Conservation (phyloP, 257 asterid species). For the Ocimum tenuiflorum region DNA sequence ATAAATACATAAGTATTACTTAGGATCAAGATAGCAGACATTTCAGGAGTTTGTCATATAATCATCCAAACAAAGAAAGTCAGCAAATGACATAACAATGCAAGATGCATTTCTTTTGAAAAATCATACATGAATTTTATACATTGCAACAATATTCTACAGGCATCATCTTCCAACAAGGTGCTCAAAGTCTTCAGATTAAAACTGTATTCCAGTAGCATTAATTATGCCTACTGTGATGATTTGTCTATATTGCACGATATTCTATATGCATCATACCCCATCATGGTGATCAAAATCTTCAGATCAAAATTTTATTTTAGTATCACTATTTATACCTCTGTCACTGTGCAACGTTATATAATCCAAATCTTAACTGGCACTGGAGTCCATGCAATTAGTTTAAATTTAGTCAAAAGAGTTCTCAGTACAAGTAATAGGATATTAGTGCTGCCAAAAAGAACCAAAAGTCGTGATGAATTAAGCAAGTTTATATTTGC, state of each 20-base stretch:
- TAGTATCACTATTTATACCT: background rate
- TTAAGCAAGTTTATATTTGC: background rate
- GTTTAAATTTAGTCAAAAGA: background rate
- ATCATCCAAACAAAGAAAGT: background rate
- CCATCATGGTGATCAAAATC: background rate
- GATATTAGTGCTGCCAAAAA: background rate
- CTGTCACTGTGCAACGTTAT: background rate
- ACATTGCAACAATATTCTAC: background rate
- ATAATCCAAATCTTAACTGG: background rate
- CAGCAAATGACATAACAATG: background rate
- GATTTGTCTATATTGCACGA: background rate
- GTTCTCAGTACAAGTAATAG: background rate
- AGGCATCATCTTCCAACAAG: background rate
- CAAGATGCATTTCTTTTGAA: background rate
- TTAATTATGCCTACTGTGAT: too few relatives aligned
- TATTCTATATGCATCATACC: background rate
- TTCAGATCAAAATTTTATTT: background rate
- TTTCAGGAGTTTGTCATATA: background rate
- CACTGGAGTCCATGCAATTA: background rate
- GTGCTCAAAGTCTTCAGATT: background rate
- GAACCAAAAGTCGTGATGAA: background rate
- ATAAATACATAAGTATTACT: background rate
- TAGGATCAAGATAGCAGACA: background rate
- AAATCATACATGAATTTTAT: background rate
- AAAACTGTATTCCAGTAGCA: too few relatives aligned